Evolutionary conservation across 2,329 filamentous ascomycete species (phyloP).

Genomic region (Torrubiella hemipterigena): DNA sequence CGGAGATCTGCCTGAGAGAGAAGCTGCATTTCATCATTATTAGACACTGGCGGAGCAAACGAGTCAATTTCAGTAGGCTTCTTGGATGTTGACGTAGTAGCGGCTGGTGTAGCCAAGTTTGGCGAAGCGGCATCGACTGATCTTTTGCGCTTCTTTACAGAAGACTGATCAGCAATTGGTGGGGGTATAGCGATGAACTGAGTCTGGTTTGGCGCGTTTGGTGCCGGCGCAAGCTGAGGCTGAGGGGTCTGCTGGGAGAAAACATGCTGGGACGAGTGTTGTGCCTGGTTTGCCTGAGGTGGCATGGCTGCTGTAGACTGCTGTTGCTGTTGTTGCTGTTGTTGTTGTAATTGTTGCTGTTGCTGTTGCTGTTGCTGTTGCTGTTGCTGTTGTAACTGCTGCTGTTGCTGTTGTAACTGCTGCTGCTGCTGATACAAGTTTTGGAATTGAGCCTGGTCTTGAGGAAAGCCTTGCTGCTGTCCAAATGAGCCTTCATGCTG

Average conservation of each 20-base stretch:
- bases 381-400: constrained; percentile 5
- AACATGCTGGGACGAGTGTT: no score
- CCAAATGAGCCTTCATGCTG: constrained; percentile 14
- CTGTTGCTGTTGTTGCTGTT: constrained; percentile 3
- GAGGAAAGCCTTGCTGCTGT: no score
- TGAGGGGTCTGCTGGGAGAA: no score
- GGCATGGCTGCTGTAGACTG: background rate
- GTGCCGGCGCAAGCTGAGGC: no score
- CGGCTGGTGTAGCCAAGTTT: no score
- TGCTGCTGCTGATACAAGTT: background rate
- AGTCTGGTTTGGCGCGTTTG: no score
- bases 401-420: constrained; percentile 5
- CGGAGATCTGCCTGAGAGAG: constrained; percentile 26
- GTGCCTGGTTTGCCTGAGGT: no score
- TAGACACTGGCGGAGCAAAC: constrained; percentile 17
- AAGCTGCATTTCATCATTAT: constrained; percentile 20
- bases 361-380: constrained; percentile 3
- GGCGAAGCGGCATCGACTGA: no score
- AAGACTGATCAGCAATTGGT: no score
- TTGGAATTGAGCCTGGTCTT: no score
- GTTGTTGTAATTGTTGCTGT: constrained; percentile 8
- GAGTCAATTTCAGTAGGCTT: constrained; percentile 22
- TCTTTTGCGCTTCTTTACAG: constrained; percentile 4
- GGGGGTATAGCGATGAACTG: no score
- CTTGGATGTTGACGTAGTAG: constrained; percentile 8